Conservation (phyloP, 2,329 filamentous ascomycete species). For the Cryphonectria japonica region DNA sequence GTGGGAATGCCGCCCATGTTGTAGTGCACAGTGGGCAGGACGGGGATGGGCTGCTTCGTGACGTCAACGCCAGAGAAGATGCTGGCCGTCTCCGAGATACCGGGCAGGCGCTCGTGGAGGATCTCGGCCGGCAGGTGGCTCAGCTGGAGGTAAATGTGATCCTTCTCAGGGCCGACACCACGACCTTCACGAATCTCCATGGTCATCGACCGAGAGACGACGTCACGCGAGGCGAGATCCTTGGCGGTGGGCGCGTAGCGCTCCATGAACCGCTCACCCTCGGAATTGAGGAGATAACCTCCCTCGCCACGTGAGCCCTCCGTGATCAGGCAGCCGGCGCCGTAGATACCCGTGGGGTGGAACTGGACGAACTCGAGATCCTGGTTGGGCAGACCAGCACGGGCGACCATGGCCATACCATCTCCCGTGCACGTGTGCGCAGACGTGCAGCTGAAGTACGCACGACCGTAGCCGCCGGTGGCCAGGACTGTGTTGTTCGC, state of each 20-base stretch:
- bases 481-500: conserved; percentile 96
- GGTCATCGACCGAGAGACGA: conserved; percentile 97
- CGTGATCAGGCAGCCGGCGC: conserved; percentile 95
- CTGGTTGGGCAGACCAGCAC: conserved; percentile 96
- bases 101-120: conserved; percentile 92
- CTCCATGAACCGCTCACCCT: conserved; percentile 99
- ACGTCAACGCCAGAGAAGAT: conserved; percentile 98
- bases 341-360: conserved; percentile 98
- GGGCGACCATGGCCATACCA: conserved; percentile 98
- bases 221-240: conserved; percentile 94
- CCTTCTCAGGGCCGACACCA: conserved; percentile 95
- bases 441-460: conserved; percentile 98
- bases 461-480: conserved; percentile 95
- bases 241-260: conserved; percentile 96
- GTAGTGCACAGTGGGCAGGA: conserved; percentile 97
- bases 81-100: conserved; percentile 97
- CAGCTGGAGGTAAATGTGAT: conserved; percentile 98
- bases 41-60: conserved; percentile 93
- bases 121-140: conserved; percentile 92
- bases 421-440: conserved; percentile 99
- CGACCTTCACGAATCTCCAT: conserved; percentile 97
- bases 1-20: conserved; percentile 99
- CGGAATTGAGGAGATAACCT: conserved; percentile 94
- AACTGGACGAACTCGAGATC: conserved; percentile 99
- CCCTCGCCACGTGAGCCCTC: conserved; percentile 98